Base-by-base conservation (phyloP, 1,139 yeast genomes). In the Pneumocystis jirovecii region DNA sequence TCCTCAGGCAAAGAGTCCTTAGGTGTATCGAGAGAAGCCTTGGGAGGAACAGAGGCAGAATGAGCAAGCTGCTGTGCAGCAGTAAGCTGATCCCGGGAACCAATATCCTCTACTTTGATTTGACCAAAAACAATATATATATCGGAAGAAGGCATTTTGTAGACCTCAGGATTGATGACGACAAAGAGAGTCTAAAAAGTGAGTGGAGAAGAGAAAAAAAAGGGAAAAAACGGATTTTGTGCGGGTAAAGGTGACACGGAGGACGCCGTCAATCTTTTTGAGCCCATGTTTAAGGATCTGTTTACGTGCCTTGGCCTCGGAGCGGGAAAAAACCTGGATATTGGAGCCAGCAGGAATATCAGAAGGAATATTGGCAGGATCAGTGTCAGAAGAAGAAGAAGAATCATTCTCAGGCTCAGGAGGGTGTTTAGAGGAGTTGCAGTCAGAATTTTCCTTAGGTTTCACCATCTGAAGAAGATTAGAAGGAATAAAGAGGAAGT, bases 51-150 rank as follows among this genome's bases (percentile, higher is more conserved):
- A 57, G 67, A 68, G 50, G n/a, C n/a, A n/a, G 68, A 67, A 45
- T 71, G 70, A 57, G 67, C 67, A 60, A 66, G 66, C 69, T 73
- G 72, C 63, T 75, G 75, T 64, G 68, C 68, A 60, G 70, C 66
- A 42, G 68, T 67, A 62, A 70, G 69, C 70, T 76, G 78, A 70
- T 86, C 86, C 72, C 81, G 80, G 80, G 87, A 85, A 81, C 85
- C 85, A 79, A 87, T 80, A 81, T 89, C 95, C 77, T 90, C 96
- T 72, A 89, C 88, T 84, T 89, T 89, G 77, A 96, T 96, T 81
- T 91, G 97, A 80, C 98, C 98, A 74, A 93, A 91, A 71, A 93
- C 97, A 74, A 93, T 86, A 82, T 87, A 93, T 73, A 96, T 86
- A 77, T 97, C 96, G 75, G 96, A 95, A 73, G 87, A 83, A 64